phyloP scores from a whole-genome alignment of 2,329 filamentous ascomycete species.

The Ciborinia camelliae region DNA sequence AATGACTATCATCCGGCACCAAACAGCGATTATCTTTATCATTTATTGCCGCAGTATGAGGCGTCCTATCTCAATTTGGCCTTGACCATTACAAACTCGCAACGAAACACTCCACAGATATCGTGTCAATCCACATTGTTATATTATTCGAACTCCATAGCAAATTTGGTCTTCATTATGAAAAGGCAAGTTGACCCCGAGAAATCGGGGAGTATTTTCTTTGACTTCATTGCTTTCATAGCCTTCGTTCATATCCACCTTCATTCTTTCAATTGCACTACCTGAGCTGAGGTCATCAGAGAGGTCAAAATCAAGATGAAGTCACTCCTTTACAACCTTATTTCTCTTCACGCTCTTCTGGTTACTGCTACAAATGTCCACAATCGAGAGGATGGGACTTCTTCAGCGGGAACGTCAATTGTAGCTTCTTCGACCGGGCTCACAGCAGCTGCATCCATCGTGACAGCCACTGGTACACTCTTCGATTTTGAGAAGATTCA shows the following conservation, averaged over 20 bases:
- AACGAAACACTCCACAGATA: slow-evolving; percentile 1
- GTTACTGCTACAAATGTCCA: not conserved
- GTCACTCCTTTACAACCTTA: not conserved
- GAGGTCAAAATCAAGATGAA: slow-evolving; percentile 8
- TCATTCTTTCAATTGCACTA: not conserved
- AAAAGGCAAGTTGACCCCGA: slow-evolving; percentile 2
- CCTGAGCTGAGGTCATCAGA: not conserved
- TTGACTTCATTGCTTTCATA: not conserved
- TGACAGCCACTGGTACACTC: not conserved
- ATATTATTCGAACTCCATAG: not conserved
- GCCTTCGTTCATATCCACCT: not conserved
- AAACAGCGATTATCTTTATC: not conserved
- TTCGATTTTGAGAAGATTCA: slow-evolving; percentile 6
- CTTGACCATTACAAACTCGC: not conserved
- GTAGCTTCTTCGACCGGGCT: not conserved
- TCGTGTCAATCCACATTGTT: not conserved
- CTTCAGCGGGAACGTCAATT: not conserved
- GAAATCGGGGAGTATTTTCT: not conserved
- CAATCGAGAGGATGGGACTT: not conserved
- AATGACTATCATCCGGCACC: too few species aligned
- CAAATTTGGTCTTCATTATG: not conserved
- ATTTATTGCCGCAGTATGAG: not conserved
- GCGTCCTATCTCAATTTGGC: not conserved
- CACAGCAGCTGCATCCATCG: not conserved
- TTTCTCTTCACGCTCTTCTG: not conserved